These are phyloP conservation scores for Aspergillus biplanus DNA, from an alignment of 495 filamentous ascomycete species.

Conservation along the genomic window DNA sequence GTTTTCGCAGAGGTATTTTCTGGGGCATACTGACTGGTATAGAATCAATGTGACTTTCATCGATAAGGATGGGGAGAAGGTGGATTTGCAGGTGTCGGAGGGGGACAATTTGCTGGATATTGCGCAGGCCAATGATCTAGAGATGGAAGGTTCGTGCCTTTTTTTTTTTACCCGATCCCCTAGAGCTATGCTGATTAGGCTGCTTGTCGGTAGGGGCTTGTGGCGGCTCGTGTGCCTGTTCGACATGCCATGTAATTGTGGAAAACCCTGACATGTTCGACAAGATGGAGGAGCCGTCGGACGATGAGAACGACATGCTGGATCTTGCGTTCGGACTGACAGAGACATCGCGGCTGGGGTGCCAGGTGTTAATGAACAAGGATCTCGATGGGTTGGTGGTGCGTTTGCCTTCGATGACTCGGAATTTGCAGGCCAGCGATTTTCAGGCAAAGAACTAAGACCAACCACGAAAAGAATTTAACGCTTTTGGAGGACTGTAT, in stretches of 20 bases:
- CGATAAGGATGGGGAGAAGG: constrained; percentile 82
- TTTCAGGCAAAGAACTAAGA: constrained; percentile 57
- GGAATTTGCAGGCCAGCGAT: constrained; percentile 94
- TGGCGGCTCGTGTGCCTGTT: constrained; percentile 94
- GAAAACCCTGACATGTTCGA: constrained; percentile 83
- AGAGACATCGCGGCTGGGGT: constrained; percentile 94
- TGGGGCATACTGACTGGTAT: not conserved
- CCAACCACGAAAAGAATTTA: not conserved
- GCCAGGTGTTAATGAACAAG: constrained; percentile 89
- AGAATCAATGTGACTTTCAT: constrained; percentile 92
- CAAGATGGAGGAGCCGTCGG: constrained; percentile 86
- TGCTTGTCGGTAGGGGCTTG: constrained; percentile 67
- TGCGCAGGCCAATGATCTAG: constrained; percentile 89
- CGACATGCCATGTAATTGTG: constrained; percentile 96
- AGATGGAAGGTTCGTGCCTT: constrained; percentile 80
- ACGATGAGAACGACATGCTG: constrained; percentile 99
- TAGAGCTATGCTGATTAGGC: not conserved
- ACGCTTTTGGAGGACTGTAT: constrained; percentile 1
- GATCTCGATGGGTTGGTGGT: constrained; percentile 87
- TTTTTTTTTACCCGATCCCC: not conserved
- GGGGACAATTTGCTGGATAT: constrained; percentile 95
- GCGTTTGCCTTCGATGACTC: constrained; percentile 86
- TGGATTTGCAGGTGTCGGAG: constrained; percentile 75
- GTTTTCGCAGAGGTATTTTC: not conserved
- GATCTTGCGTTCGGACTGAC: constrained; percentile 95